Percentiles rank a stretch among this genome's conserved stretches.
These are phyloP conservation scores for Jackrogersella multiformis DNA, from an alignment of 495 filamentous ascomycete species.

Conservation along the genomic window DNA sequence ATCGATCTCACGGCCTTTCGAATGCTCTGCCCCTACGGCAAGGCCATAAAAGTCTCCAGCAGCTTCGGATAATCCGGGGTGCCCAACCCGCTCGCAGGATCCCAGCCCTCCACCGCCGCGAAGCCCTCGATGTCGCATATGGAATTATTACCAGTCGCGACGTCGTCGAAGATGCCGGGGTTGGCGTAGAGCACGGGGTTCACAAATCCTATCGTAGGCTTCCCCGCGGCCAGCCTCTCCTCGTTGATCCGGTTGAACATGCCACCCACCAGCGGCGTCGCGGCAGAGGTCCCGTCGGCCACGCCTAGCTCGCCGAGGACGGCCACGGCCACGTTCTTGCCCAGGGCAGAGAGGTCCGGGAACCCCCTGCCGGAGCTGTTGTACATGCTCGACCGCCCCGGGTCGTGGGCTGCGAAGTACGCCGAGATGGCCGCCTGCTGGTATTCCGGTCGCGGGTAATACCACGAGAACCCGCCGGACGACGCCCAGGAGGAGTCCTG, in stretches of 20 bases:
- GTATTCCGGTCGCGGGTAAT: slow-evolving; percentile 1
- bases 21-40: background rate
- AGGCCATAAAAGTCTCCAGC: background rate
- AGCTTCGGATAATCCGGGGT: slow-evolving; percentile 51
- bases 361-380: slow-evolving; percentile 68
- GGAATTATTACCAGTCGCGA: slow-evolving; percentile 63
- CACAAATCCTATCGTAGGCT: slow-evolving; percentile 61
- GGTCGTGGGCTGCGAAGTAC: slow-evolving; percentile 61
- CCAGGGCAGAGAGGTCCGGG: slow-evolving; percentile 73
- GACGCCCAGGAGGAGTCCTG: background rate
- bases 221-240: slow-evolving; percentile 64
- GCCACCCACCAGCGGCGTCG: slow-evolving; percentile 64
- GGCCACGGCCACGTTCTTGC: slow-evolving; percentile 64
- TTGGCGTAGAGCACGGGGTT: slow-evolving; percentile 63
- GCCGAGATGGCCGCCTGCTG: slow-evolving; percentile 62
- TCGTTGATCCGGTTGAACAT: slow-evolving; percentile 73
- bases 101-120: slow-evolving; percentile 58
- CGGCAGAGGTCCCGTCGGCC: slow-evolving; percentile 67
- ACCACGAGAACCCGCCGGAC: background rate
- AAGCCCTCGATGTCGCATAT: slow-evolving; percentile 67
- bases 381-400: slow-evolving; percentile 48
- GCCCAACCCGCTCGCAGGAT: slow-evolving; percentile 66
- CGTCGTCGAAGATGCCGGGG: slow-evolving; percentile 47
- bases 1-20: background rate
- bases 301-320: slow-evolving; percentile 51